phyloP scores from a whole-genome alignment of 768 basidiomycete species.

The Xanthoconium purpureum region DNA sequence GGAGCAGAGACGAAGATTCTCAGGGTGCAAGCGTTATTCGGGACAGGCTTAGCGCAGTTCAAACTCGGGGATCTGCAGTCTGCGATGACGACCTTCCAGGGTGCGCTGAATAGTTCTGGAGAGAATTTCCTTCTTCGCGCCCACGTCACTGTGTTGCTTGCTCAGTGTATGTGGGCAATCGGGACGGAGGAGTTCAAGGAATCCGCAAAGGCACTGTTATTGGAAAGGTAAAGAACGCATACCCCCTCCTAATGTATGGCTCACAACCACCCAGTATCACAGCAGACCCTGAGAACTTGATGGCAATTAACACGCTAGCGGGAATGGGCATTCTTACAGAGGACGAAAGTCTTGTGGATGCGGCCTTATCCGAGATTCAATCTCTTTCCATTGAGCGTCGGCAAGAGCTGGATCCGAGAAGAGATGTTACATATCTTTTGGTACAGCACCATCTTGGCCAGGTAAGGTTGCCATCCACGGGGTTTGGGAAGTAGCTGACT shows the following conservation, averaged over 20 bases:
- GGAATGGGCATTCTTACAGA: constrained; percentile 85
- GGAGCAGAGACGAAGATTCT: constrained; percentile 39
- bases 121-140: constrained; percentile 51
- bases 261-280: constrained; percentile 55
- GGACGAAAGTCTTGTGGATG: constrained; percentile 80
- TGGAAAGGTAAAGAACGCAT: constrained; percentile 66
- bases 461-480: constrained; percentile 39
- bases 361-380: constrained; percentile 79
- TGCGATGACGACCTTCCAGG: constrained; percentile 67
- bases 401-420: constrained; percentile 60
- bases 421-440: constrained; percentile 70
- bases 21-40: constrained; percentile 64
- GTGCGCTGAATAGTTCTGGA: constrained; percentile 54
- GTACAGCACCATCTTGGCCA: constrained; percentile 70
- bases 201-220: constrained; percentile 68
- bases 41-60: constrained; percentile 70
- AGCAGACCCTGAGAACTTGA: constrained; percentile 71
- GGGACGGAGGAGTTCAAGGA: constrained; percentile 75
- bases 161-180: constrained; percentile 81
- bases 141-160: constrained; percentile 74
- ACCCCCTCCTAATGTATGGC: background rate
- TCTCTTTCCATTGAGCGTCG: constrained; percentile 65
- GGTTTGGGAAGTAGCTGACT: background rate
- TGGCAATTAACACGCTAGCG: constrained; percentile 78
- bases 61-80: constrained; percentile 57